Percentiles rank a stretch among this genome's conserved stretches.
Evolutionary conservation across 257 asterid genomes (phyloP).

Genomic region (Penstemon newberryi): DNA sequence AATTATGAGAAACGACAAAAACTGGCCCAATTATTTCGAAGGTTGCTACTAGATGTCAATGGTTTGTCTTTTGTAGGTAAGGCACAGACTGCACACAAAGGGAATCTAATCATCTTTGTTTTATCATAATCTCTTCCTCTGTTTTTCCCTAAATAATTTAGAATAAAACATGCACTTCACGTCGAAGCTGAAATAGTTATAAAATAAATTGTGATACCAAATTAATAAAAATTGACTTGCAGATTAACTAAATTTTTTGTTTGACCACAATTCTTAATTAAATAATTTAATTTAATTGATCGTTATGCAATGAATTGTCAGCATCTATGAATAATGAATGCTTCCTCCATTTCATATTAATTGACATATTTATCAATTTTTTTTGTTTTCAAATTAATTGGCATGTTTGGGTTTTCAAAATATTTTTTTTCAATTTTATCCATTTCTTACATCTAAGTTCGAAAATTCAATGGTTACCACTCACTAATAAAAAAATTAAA

Average conservation of each 20-base stretch:
- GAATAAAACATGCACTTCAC: conserved; percentile 12
- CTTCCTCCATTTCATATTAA: too few relatives aligned
- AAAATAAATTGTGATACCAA: background rate
- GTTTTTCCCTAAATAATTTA: conserved; percentile 15
- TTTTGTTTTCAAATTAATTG: too few relatives aligned
- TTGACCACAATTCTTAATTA: conserved; percentile 1
- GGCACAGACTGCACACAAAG: background rate
- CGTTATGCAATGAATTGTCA: conserved; percentile 6
- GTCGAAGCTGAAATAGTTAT: background rate
- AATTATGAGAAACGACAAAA: too few relatives aligned
- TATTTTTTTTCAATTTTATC: too few relatives aligned
- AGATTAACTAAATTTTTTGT: conserved; percentile 8
- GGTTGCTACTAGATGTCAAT: conserved; percentile 17
- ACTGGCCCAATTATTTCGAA: too few relatives aligned
- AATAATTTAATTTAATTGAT: background rate
- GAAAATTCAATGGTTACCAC: too few relatives aligned
- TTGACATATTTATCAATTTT: too few relatives aligned
- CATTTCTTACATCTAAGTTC: too few relatives aligned
- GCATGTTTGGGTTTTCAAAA: too few relatives aligned
- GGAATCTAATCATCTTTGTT: conserved; percentile 23
- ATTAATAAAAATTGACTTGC: background rate
- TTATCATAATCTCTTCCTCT: conserved; percentile 20
- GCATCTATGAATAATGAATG: background rate
- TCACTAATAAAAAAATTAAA: too few relatives aligned
- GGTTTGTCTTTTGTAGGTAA: conserved; percentile 17